Evolutionary conservation across 2,329 filamentous ascomycete genomes (phyloP), one percentile per base, ranked within the genome.

Genomic region (Aspergillus brunneoviolaceus): DNA sequence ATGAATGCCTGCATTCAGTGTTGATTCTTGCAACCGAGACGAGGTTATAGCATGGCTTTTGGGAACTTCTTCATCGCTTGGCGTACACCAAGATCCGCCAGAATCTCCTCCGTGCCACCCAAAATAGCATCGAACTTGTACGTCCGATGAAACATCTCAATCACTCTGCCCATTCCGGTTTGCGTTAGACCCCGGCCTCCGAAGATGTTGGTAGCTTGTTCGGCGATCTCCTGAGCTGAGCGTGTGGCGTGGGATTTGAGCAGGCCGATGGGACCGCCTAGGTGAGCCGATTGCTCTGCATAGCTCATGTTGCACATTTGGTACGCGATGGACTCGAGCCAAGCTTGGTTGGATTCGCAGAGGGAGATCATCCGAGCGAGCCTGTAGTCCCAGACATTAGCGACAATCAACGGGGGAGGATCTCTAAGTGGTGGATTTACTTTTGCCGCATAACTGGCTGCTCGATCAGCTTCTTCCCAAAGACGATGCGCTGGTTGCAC

Each of bases 231-330:
- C 73, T 94, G 90, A 1, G 91, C 89, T 47, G 87, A 86, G 33
- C 90, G 85, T 5, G 92, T 96, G 51, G 83, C 80, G 75, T 87
- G 89, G 75, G 89, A 90, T 79, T 96, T 96, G 60, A 96, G 84
- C 23, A 96, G 82, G 9, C 87, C 91, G 64, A 96, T 92, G 29
- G 91, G 91, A 0, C 92, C 92, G 56, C 89, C 89, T 1, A 96
- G 84, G 68, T 89, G 83, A 70, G 86, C 86, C 25, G 89, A 82
- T 75, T 96, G 91, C 72, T 94, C 79, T 57, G 84, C 82, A 76
- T 96, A 95, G 35, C 85, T 84, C 89, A 96, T 91, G 74, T 91
- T 82, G 79, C 85, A 89, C 91, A 96, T 96, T 73, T 96, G 91
- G 80, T 92, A 91, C 21, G 91, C 92, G 71, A 95, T 87, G 48